Evolutionary conservation across 768 basidiomycete genomes (phyloP), one percentile per base, ranked within the genome.

Genomic region (Trichaptum fuscoviolaceum): DNA sequence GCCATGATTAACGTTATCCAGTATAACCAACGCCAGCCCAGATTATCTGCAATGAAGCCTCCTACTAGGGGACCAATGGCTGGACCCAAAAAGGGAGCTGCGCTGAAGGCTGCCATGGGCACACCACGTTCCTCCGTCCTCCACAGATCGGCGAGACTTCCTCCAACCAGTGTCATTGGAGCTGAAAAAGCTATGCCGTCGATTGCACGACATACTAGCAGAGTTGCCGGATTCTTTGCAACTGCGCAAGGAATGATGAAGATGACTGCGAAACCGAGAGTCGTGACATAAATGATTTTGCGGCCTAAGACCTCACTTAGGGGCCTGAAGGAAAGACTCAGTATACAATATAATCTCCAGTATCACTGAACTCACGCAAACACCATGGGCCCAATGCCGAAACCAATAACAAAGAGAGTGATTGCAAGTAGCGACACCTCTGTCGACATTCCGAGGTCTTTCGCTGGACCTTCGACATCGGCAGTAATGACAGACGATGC

Each of bases 41-140:
- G 67, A 42, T 71, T 75, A 65, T 80, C 78, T 8, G 80, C 77
- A 65, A 81, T 79, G 63, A 79, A 79, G 15, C 82, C 82, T 65
- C 82, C 84, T n/a, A 83, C 77, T 63, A 86, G 79, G 7, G 84
- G 88, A 1, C 87, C 87, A 27, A 85, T 60, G 0, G 83, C 78
- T 3, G 81, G 81, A 57, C 82, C 83, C 15, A 82, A 74, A 76
- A 85, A 85, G 0, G 84, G 76, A 0, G 81, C 82, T 4, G 77
- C 75, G 7, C 81, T 81, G 70, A 84, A 85, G 18, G 83, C 57
- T 1, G 81, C 80, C 75, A 84, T 83, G 7, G 83, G 82, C n/a
- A 81, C 71, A 18, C 81, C 81, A 10, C 82, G 76, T 0, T 79
- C 74, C 64, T 80, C 75, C 7, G 81, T 73, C 5, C 73, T 72